Conservation (phyloP, 768 basidiomycete species). For the Podaxis sp. region DNA sequence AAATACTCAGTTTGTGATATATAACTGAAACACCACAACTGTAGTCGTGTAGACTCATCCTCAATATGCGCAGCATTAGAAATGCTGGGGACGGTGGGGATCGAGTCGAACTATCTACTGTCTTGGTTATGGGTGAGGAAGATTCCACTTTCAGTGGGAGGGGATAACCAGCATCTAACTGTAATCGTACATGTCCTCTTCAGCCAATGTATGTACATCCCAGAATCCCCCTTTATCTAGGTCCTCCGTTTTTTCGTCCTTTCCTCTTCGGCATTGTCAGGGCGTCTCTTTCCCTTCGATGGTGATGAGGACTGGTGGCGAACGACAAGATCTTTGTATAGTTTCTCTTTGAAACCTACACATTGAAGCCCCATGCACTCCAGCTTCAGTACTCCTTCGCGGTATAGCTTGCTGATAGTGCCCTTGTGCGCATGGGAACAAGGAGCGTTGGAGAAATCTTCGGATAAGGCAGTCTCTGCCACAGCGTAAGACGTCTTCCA, state of each 20-base stretch:
- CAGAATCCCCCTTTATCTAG: not conserved
- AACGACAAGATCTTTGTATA: not conserved
- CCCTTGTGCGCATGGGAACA: not conserved
- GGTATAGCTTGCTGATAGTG: slow-evolving; percentile 6
- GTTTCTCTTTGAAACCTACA: not conserved
- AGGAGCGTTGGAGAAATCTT: slow-evolving; percentile 3
- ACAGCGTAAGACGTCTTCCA: not conserved
- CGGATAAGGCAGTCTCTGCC: slow-evolving; percentile 1
- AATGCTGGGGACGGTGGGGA: not conserved
- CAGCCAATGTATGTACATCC: not conserved
- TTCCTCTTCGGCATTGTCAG: not conserved
- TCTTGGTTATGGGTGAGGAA: not conserved
- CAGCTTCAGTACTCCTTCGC: not conserved
- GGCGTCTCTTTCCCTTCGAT: not conserved
- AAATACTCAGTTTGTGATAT: not conserved
- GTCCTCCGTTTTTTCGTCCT: not conserved
- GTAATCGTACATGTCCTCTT: not conserved
- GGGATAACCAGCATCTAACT: no score
- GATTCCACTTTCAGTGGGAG: not conserved
- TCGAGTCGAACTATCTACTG: not conserved
- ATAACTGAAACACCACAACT: not conserved
- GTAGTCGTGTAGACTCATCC: not conserved
- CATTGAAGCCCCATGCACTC: slow-evolving; percentile 9
- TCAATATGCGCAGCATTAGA: slow-evolving; percentile 1
- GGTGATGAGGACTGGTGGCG: not conserved